Evolutionary conservation across 2,329 filamentous ascomycete species (phyloP), one percentile per base, ranked within the genome.

Genomic region (Pyrenochaeta sp.): DNA sequence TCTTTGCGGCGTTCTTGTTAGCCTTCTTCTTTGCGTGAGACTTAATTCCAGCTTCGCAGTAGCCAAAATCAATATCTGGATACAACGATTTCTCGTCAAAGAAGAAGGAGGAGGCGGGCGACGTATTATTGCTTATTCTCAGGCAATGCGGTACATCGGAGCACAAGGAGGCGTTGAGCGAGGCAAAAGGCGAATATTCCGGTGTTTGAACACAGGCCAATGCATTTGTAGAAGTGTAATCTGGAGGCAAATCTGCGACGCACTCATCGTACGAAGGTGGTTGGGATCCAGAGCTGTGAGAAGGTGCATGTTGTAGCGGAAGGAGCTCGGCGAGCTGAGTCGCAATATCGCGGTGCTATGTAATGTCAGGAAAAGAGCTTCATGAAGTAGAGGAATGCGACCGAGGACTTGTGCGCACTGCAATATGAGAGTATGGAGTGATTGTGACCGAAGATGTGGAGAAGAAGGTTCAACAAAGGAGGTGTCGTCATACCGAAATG

Each of bases 1-100:
- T 69, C 42, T 71, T 64, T 54, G 63, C 55, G 63, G 50, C 67
- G 20, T 74, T 66, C 17, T 34, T 34, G 49, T 77, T 69, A 23
- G 75, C 75, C 51, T 77, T 77, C 69, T 86, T 87, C 44, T 74
- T 72, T 21, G 76, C 77, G 60, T 86, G 78, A 37, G 76, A 66
- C 23, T 69, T 72, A 48, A 77, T 58, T 22, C 74, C 70, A 77
- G 82, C 35, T 76, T 81, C 74, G 38, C 78, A 70, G 18, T 77
- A 81, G 15, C 74, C 73, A 44, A 88, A 82, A 60, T 89, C 84
- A 36, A 89, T 72, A 20, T 74, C 69, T 14, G 72, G 61, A 55
- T 65, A 61, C 15, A 59, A 41, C 26, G 58, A 62, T 55, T 69
- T 68, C 41, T 66, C 59, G 49, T 68, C 60, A 13, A 67, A 17